Base-by-base conservation (phyloP, 2,329 filamentous ascomycete genomes). In the Zelopaecilomyces penicillatus region DNA sequence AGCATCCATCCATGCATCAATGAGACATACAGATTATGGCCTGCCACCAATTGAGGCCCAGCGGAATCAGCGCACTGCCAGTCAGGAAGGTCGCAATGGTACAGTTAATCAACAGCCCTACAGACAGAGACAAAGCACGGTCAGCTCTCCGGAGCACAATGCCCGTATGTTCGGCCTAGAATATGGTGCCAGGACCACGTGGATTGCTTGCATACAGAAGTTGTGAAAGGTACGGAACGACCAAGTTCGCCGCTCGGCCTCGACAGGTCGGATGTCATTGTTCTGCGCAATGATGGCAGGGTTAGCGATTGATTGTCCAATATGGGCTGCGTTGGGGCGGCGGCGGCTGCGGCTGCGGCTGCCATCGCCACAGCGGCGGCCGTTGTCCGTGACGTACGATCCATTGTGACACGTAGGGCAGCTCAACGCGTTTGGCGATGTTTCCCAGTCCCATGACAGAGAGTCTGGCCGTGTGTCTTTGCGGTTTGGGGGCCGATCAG, bases 201-300 rank as follows among this genome's bases (percentile, higher is more conserved):
- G 19, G 19, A 19, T 19, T 19, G 19, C 19, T 19, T 19, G 19
- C 58, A 29, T 52, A 70, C 70, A 71, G 42, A 62, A 70, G 52
- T 70, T 69, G 50, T 69, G 64, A 37, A 66, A 73, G 4, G 66
- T 65, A 46, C 63, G 54, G 28, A 62, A 64, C 4, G 57, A 62
- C 69, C 67, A 74, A 5, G 66, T 72, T 11, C 67, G 60, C 37
- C 67, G 59, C 37, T 52, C 62, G 1, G 60, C 54, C 46, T 70
- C 68, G 29, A 72, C 65, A 7, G 71, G 73, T 3, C 70, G 67
- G 45, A 75, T 70, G 52, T 76, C 72, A 49, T 75, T 65, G 52
- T 75, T 75, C 64, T 67, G 35, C 11, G 19, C 10, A 31, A 5
- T 12, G 10, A 4, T 39, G 11, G 37, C 9, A 32, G n/a, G 19